Percentiles rank a stretch among this genome's conserved stretches.
Evolutionary conservation across 2,329 filamentous ascomycete species (phyloP).

Genomic region (Hymenoscyphus infarciens): DNA sequence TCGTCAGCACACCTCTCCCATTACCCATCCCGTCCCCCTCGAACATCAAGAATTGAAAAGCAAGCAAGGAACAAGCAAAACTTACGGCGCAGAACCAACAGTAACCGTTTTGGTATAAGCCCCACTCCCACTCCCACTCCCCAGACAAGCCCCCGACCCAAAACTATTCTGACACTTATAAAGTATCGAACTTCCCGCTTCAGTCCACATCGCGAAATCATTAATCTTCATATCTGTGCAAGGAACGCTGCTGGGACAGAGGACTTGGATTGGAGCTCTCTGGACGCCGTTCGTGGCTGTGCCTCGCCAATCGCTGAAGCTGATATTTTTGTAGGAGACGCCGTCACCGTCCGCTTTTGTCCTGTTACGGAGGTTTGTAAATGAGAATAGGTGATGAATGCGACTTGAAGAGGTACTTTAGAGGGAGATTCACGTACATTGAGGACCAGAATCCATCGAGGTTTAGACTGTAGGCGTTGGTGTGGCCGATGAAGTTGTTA

Average conservation of each 20-base stretch:
- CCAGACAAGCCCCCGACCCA: conserved; percentile 38
- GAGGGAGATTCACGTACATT: conserved; percentile 28
- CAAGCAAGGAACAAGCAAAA: conserved; percentile 5
- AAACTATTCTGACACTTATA: conserved; percentile 49
- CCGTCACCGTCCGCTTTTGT: conserved; percentile 43
- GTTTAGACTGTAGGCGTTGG: conserved; percentile 55
- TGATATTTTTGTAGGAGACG: conserved; percentile 50
- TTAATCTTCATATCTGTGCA: conserved; percentile 50
- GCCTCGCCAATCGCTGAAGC: conserved; percentile 54
- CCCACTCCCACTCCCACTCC: conserved; percentile 35
- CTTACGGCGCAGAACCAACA: conserved; percentile 16
- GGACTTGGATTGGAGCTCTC: conserved; percentile 51
- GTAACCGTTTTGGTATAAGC: conserved; percentile 16
- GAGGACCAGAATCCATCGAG: conserved; percentile 52
- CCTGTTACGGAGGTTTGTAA: conserved; percentile 13
- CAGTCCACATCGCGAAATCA: conserved; percentile 52
- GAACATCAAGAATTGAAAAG: too few relatives aligned
- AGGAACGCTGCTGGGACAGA: conserved; percentile 48
- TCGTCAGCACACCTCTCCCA: not conserved
- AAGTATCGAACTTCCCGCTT: conserved; percentile 39
- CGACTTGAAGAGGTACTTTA: not conserved
- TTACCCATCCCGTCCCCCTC: too few relatives aligned
- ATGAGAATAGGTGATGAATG: not conserved
- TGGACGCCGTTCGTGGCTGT: conserved; percentile 46
- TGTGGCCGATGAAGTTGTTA: conserved; percentile 57